Base-by-base conservation (phyloP, 306 rosid species). In the Quillaja saponaria region DNA sequence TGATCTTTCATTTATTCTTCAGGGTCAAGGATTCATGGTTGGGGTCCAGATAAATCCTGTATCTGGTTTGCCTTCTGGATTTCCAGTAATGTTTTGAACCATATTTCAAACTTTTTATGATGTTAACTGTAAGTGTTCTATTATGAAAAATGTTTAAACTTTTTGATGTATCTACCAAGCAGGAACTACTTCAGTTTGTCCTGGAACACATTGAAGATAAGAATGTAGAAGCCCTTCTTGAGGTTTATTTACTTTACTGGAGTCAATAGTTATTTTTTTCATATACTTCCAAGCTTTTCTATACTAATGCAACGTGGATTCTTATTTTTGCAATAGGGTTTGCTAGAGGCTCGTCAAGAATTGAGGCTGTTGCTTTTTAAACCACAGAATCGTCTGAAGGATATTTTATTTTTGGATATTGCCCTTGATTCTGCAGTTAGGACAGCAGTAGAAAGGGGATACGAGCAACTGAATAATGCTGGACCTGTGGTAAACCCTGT, bases 1-100 rank as follows among this genome's bases (percentile, higher is more conserved):
- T 38, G n/a, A 40, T 46, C 16, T 39, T 58, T 62, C 70, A 34
- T 53, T 63, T 51, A 46, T 52, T 77, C 71, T 76, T 73, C 83
- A 92, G 99, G 99, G 99, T 81, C 86, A 89, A 79, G 99, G 96
- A 71, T 92, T 92, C 88, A 92, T 92, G 99, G 99, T 92, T 31
- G 99, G 99, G 41, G 99, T 92, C 81, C 49, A 89, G 76, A 76
- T 92, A 72, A 92, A 88, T 79, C 85, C 99, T 17, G 79, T 92
- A 69, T 42, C 95, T 61, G 99, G 95, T 80, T 68, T 92, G 84
- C 99, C 99, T 11, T 76, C 89, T 70, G 95, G 81, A 65, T 85
- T 92, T 72, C 81, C 83, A 2, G 99, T 92, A 78, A 88, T 70
- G 66, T 77, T 73, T 61, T 57, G 58, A 52, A 60, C 69, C 71